Evolutionary conservation across 1,284 basidiomycete genomes (phyloP).

Genomic region (Butyriboletus appendiculatus): DNA sequence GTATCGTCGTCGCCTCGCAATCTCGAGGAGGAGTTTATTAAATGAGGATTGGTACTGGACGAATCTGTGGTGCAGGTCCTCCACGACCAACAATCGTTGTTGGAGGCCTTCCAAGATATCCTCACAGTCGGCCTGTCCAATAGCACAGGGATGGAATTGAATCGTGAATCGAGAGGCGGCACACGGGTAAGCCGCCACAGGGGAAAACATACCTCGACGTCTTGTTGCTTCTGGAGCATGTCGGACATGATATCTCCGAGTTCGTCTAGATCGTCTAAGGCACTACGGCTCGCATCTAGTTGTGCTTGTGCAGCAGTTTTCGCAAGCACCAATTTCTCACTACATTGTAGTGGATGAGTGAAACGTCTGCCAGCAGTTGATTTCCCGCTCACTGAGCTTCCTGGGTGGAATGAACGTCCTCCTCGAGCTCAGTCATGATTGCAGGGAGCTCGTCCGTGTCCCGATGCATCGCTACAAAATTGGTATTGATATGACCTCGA

Average conservation of each 20-base stretch:
- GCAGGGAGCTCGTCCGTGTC: constrained; percentile 74
- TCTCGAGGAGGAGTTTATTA: constrained; percentile 68
- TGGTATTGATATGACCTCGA: not conserved
- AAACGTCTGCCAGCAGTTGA: not conserved
- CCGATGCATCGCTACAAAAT: constrained; percentile 63
- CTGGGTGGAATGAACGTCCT: constrained; percentile 51
- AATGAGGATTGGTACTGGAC: constrained; percentile 70
- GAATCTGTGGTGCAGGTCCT: constrained; percentile 63
- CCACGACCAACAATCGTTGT: constrained; percentile 57
- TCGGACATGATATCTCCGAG: constrained; percentile 75
- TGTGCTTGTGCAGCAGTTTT: constrained; percentile 47
- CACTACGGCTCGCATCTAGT: constrained; percentile 47
- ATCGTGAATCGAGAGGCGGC: not conserved
- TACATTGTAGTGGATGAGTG: constrained; percentile 7
- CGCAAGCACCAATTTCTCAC: constrained; percentile 49
- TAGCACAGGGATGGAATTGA: not conserved
- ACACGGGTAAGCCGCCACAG: not conserved
- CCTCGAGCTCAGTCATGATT: constrained; percentile 71
- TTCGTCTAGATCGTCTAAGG: constrained; percentile 68
- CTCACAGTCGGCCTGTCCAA: constrained; percentile 48
- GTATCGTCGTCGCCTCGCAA: constrained; percentile 66
- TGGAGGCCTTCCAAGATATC: constrained; percentile 57
- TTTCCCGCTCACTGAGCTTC: constrained; percentile 51
- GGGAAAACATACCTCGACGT: constrained; percentile 53
- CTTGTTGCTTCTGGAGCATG: constrained; percentile 68